Conservation (phyloP, 1,284 basidiomycete species). For the Xanthoconium separans region DNA sequence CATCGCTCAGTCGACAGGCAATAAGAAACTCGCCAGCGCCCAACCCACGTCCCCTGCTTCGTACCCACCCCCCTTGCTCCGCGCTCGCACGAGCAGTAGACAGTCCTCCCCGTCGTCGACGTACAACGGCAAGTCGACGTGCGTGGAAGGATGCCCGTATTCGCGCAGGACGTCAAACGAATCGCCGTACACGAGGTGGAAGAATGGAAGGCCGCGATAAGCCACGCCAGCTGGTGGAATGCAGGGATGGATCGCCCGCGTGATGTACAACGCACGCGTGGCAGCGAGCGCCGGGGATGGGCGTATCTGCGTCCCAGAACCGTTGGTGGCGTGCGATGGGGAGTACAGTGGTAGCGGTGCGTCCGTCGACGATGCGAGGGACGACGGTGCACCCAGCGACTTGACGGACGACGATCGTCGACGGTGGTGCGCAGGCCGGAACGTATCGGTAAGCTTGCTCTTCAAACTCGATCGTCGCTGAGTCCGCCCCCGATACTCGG, state of each 20-base stretch:
- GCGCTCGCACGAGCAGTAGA: conserved; percentile 60
- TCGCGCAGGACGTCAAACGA: conserved; percentile 68
- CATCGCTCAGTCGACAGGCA: conserved; percentile 45
- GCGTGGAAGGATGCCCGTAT: conserved; percentile 70
- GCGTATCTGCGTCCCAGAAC: conserved; percentile 23
- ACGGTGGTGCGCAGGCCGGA: conserved; percentile 34
- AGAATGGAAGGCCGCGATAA: conserved; percentile 75
- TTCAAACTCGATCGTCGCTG: conserved; percentile 47
- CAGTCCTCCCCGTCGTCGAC: conserved; percentile 82
- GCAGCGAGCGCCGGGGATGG: conserved; percentile 41
- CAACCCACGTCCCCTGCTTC: conserved; percentile 60
- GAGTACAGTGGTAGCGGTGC: conserved; percentile 29
- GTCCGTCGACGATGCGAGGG: conserved; percentile 28
- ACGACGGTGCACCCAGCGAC: conserved; percentile 33
- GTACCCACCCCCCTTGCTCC: conserved; percentile 22
- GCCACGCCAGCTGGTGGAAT: conserved; percentile 57
- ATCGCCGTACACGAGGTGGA: conserved; percentile 58
- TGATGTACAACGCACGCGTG: conserved; percentile 57
- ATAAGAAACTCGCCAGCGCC: conserved; percentile 76
- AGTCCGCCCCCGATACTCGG: conserved; percentile 40
- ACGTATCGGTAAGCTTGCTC: conserved; percentile 46
- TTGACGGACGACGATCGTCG: conserved; percentile 39
- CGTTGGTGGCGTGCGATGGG: conserved; percentile 16
- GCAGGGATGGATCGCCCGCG: conserved; percentile 65
- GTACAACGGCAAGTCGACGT: conserved; percentile 66